Percentiles rank a stretch among this genome's conserved stretches.
Conservation (phyloP, 768 basidiomycete genomes). For the Kwoniella botswanensis region DNA sequence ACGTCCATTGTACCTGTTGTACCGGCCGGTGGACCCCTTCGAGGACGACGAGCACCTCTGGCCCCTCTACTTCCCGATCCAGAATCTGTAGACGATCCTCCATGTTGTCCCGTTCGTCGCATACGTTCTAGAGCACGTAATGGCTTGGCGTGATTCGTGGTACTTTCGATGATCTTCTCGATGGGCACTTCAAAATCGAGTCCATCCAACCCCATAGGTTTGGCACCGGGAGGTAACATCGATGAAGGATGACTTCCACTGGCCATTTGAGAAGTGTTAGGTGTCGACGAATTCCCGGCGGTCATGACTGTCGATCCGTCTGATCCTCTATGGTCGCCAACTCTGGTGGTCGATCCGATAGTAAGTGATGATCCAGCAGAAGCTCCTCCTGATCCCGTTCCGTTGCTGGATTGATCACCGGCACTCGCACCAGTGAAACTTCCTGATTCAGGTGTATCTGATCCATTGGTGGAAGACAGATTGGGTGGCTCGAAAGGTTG, state of each 20-base stretch:
- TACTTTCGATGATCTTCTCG: slow-evolving; percentile 72
- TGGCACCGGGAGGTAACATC: slow-evolving; percentile 13
- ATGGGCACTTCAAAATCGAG: slow-evolving; percentile 60
- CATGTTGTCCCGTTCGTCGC: slow-evolving; percentile 60
- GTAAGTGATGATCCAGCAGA: slow-evolving; percentile 32
- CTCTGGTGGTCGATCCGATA: slow-evolving; percentile 29
- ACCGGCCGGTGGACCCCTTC: slow-evolving; percentile 29
- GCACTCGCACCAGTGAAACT: slow-evolving; percentile 26
- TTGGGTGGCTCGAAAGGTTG: slow-evolving; percentile 58
- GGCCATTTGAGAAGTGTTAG: slow-evolving; percentile 14
- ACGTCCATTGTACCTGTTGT: slow-evolving; percentile 71
- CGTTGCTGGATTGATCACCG: slow-evolving; percentile 15
- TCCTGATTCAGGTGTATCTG: slow-evolving; percentile 42
- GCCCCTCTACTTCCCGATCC: slow-evolving; percentile 17
- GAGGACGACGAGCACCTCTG: slow-evolving; percentile 28
- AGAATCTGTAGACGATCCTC: slow-evolving; percentile 18
- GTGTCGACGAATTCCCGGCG: slow-evolving; percentile 4
- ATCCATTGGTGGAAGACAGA: slow-evolving; percentile 10
- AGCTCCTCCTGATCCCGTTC: slow-evolving; percentile 19
- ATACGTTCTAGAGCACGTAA: slow-evolving; percentile 73
- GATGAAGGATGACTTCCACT: slow-evolving; percentile 10
- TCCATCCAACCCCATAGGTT: slow-evolving; percentile 52
- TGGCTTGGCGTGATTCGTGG: slow-evolving; percentile 71
- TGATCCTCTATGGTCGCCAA: slow-evolving; percentile 7
- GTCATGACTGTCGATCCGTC: slow-evolving; percentile 17